These are phyloP conservation scores for Puccinia coronata DNA, from an alignment of 1,284 basidiomycete species.

Conservation along the genomic window DNA sequence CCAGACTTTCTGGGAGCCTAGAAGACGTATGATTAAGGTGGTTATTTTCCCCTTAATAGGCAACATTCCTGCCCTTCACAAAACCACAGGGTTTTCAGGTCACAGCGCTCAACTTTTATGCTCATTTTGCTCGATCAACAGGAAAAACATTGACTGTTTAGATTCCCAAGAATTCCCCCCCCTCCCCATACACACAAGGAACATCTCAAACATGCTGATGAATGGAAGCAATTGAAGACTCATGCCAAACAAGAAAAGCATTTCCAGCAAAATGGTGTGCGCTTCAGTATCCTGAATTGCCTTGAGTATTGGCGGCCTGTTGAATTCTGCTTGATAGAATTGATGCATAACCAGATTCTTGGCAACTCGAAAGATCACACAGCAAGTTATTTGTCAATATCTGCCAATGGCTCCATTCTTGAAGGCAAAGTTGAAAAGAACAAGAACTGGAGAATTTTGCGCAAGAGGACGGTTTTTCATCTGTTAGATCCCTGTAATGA, in stretches of 20 bases:
- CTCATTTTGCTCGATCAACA: constrained; percentile 13
- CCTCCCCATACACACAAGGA: constrained; percentile 1
- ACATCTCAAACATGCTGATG: background rate
- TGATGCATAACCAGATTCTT: constrained; percentile 19
- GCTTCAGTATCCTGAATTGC: constrained; percentile 9
- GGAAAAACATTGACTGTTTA: background rate
- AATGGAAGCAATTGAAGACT: background rate
- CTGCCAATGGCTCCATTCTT: background rate
- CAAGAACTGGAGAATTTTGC: background rate
- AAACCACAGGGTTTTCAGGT: background rate
- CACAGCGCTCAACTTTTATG: background rate
- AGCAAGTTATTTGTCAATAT: constrained; percentile 4
- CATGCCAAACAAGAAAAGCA: background rate
- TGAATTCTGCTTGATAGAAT: constrained; percentile 6
- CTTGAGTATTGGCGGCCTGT: constrained; percentile 12
- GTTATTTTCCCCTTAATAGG: constrained; percentile 30
- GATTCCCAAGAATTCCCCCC: background rate
- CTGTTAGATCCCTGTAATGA: background rate
- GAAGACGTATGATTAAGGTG: constrained; percentile 7
- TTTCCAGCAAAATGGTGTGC: constrained; percentile 1
- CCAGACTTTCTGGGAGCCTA: background rate
- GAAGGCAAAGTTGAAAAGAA: background rate
- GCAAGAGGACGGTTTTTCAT: constrained; percentile 17
- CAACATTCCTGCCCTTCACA: constrained; percentile 2
- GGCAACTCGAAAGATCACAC: constrained; percentile 69